A percentile compares a stretch with the other conserved stretches of the same genome.
These are phyloP conservation scores for Hemileccinum impolitum DNA, from an alignment of 768 basidiomycete species.

Conservation along the genomic window DNA sequence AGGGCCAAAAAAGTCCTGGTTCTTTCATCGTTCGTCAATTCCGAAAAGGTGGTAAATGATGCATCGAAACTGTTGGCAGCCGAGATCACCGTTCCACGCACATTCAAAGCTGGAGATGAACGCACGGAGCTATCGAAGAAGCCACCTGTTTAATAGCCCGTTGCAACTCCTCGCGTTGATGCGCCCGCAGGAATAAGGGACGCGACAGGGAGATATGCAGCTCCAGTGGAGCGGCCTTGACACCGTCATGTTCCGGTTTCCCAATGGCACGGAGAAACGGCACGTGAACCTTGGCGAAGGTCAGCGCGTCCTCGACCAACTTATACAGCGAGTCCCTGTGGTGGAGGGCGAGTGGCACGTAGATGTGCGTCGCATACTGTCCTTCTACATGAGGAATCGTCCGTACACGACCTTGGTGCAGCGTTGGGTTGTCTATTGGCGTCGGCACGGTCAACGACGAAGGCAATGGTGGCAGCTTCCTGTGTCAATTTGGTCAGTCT, in stretches of 20 bases:
- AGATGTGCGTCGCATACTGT: constrained; percentile 80
- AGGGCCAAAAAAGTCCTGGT: constrained; percentile 79
- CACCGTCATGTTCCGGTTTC: constrained; percentile 3
- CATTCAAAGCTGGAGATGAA: constrained; percentile 3
- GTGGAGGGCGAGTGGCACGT: constrained; percentile 55
- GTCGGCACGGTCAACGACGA: constrained; percentile 41
- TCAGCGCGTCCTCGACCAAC: constrained; percentile 44
- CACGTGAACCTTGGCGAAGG: constrained; percentile 40
- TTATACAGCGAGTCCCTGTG: constrained; percentile 42
- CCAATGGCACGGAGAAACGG: constrained; percentile 49
- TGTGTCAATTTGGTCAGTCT: constrained; percentile 22
- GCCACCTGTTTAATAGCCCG: constrained; percentile 54
- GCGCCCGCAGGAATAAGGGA: constrained; percentile 72
- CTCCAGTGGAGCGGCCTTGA: constrained; percentile 30
- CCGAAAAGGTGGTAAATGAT: constrained; percentile 70
- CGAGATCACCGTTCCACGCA: constrained; percentile 5
- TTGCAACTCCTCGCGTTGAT: constrained; percentile 76
- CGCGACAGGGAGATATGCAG: constrained; percentile 86
- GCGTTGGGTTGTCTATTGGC: constrained; percentile 69
- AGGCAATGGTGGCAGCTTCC: constrained; percentile 63
- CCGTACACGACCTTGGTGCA: constrained; percentile 82
- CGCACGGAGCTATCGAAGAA: constrained; percentile 45
- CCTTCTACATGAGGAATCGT: constrained; percentile 80
- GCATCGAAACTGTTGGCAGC: constrained; percentile 53
- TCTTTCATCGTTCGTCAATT: constrained; percentile 74